Conservation (phyloP, 2,329 filamentous ascomycete genomes). For the Orbilia quercus region DNA sequence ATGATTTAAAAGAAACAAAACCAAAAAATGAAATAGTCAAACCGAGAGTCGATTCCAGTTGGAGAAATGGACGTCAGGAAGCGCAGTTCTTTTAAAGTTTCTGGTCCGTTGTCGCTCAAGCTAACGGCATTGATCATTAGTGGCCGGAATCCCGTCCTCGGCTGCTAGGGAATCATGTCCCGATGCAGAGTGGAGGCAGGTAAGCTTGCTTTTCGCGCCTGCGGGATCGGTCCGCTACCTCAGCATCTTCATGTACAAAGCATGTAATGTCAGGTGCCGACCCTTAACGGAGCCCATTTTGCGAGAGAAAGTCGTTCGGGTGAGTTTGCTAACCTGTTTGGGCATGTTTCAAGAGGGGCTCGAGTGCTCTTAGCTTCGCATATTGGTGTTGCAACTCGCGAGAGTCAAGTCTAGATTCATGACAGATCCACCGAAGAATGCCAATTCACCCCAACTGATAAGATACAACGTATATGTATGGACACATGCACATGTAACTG, state of each 20-base stretch:
- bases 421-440: too few relatives aligned
- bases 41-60: not conserved
- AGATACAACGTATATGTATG: too few relatives aligned
- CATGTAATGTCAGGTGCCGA: not conserved
- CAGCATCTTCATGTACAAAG: slow-evolving; percentile 9
- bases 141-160: slow-evolving; percentile 32
- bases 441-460: too few relatives aligned
- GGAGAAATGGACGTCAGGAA: slow-evolving; percentile 19
- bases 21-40: too few relatives aligned
- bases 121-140: slow-evolving; percentile 47
- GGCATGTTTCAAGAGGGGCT: slow-evolving; percentile 22
- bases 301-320: slow-evolving; percentile 17
- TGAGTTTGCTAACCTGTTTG: slow-evolving; percentile 28
- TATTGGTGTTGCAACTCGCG: slow-evolving; percentile 10
- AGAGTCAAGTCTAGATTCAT: slow-evolving; percentile 27
- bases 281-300: slow-evolving; percentile 19
- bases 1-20: too few relatives aligned
- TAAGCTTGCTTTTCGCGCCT: slow-evolving; percentile 31
- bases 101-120: not conserved
- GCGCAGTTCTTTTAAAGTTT: slow-evolving; percentile 38
- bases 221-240: slow-evolving; percentile 53
- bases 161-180: slow-evolving; percentile 22
- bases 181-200: slow-evolving; percentile 19
- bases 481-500: too few relatives aligned
- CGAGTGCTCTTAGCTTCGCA: too few relatives aligned